Evolutionary conservation across 805 yeast species (phyloP).

Genomic region (Yarrowia sp.): DNA sequence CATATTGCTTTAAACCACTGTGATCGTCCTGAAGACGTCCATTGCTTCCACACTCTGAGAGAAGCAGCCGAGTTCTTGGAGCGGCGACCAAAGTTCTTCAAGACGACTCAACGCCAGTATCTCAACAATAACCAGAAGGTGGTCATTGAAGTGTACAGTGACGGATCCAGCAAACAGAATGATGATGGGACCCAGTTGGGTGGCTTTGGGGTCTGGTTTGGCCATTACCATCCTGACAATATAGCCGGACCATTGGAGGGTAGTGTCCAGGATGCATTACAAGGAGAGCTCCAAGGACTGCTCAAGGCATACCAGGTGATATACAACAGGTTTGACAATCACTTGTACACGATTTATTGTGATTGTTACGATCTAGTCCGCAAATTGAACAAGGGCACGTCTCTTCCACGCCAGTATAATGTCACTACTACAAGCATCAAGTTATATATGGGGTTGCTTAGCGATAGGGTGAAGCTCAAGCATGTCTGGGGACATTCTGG

Average conservation of each 20-base stretch:
- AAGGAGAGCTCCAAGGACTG: slow-evolving; percentile 1
- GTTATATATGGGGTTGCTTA: background rate
- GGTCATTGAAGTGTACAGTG: background rate
- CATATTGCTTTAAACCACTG: background rate
- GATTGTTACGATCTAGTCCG: background rate
- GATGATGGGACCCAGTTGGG: background rate
- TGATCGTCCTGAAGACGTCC: background rate
- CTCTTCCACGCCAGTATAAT: background rate
- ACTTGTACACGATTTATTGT: background rate
- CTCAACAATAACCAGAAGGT: background rate
- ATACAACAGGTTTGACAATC: background rate
- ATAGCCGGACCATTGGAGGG: background rate
- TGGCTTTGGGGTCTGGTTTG: slow-evolving; percentile 16
- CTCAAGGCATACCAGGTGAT: slow-evolving; percentile 2
- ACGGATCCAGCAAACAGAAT: slow-evolving; percentile 6
- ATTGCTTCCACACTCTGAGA: background rate
- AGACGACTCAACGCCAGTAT: slow-evolving; percentile 9
- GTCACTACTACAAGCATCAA: background rate
- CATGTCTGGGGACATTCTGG: slow-evolving; percentile 1
- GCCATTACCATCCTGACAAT: slow-evolving; percentile 19
- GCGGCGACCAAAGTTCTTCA: background rate
- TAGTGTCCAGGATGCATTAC: background rate
- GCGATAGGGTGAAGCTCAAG: background rate
- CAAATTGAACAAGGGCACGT: background rate
- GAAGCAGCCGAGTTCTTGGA: background rate